Base-by-base conservation (phyloP, 305 asterid species). In the Andrographis paniculata region DNA sequence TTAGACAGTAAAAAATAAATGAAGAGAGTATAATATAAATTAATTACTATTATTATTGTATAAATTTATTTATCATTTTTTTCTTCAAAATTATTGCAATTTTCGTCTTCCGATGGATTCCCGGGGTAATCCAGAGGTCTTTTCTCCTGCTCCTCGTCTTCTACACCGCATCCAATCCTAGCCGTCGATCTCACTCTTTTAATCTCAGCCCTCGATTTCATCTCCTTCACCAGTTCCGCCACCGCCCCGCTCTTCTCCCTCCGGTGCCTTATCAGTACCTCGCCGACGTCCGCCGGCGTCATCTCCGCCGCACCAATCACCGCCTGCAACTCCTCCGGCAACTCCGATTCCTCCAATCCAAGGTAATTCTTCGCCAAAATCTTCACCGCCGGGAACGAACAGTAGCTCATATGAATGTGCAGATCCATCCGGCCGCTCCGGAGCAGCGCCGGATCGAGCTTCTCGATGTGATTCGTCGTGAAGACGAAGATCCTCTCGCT, bases 271-370 rank as follows among this genome's bases (percentile, higher is more conserved):
- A 87, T 87, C 61, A 87, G 39, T 19, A 75, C 79, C 58, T 82
- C 94, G 52, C 93, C 78, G 19, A 87, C 58, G 52, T 87, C 96
- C 0, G 96, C 96, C 5, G 96, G 96, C 17, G 94, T 87, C 84
- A 82, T 87, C 58, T 62, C 76, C 13, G 96, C 93, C 50, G 41
- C 49, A 0, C 38, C 83, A 13, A 80, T 64, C 15, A 70, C 77
- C 36, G 52, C 33, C 52, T 52, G 39, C 22, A 61, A 11, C 30
- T 44, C 72, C 35, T 15, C 30, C 50, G 48, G 65, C 67, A 73
- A 31, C 22, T 74, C 87, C 3, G 50, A 39, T 14, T 79, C 81
- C 1, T 60, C 79, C 5, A 22, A 57, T 2, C 76, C 93, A 59
- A 86, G 42, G 17, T 82, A 86, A 55, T 82, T 86, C 79, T 70